Percentiles rank a stretch among this genome's conserved stretches.
phyloP scores from a whole-genome alignment of 768 basidiomycete species.

The Peribolospora baueri region DNA sequence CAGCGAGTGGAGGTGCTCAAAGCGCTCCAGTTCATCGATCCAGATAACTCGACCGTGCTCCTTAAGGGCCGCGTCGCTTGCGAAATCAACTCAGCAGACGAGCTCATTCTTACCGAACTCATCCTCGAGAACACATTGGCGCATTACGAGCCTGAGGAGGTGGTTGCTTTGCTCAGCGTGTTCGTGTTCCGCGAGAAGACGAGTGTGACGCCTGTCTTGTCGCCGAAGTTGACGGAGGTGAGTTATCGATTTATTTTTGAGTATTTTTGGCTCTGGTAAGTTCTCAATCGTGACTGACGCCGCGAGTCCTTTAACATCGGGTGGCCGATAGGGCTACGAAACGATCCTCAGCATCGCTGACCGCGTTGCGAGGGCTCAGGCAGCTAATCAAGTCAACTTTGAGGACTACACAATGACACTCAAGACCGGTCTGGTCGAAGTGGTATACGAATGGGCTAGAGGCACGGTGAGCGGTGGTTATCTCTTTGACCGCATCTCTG shows the following conservation, averaged over 20 bases:
- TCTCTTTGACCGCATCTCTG: neutral
- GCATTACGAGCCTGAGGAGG: slow-evolving; percentile 75
- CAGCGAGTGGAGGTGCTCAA: slow-evolving; percentile 74
- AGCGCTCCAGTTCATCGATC: slow-evolving; percentile 71
- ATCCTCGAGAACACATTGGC: slow-evolving; percentile 88
- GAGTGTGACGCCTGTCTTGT: slow-evolving; percentile 58
- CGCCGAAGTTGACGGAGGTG: slow-evolving; percentile 45
- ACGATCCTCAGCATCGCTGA: slow-evolving; percentile 56
- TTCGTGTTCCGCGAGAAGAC: slow-evolving; percentile 99
- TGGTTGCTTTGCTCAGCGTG: slow-evolving; percentile 80
- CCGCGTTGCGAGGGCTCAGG: slow-evolving; percentile 54
- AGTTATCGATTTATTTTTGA: neutral
- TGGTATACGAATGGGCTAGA: slow-evolving; percentile 97
- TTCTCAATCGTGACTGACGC: neutral
- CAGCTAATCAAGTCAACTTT: slow-evolving; percentile 51
- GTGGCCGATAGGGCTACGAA: slow-evolving; percentile 31
- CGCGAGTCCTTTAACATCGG: neutral
- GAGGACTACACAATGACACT: slow-evolving; percentile 32
- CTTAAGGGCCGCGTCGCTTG: slow-evolving; percentile 95
- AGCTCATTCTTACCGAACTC: slow-evolving; percentile 83
- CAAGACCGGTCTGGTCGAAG: slow-evolving; percentile 80
- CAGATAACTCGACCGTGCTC: slow-evolving; percentile 72
- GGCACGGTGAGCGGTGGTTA: slow-evolving; percentile 49
- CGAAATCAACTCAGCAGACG: slow-evolving; percentile 97
- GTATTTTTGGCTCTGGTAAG: neutral